Conservation (phyloP, 371 early-diverging fungal species). For the Rhizopus stolonifer region DNA sequence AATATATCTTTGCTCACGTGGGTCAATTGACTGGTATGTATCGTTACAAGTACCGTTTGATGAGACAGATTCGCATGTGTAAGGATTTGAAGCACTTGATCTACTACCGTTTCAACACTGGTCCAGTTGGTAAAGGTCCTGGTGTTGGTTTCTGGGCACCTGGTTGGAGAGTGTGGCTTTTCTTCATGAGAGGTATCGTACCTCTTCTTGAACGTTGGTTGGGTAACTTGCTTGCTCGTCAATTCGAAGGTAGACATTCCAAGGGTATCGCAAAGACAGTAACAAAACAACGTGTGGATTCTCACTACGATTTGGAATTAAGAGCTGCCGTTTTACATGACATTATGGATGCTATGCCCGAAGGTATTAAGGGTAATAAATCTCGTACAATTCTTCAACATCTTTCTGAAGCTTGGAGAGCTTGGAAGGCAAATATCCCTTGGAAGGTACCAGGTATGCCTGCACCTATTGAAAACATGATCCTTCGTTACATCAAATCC, state of each 20-base stretch:
- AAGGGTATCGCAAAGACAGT: slow-evolving; percentile 98
- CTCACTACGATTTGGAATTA: slow-evolving; percentile 96
- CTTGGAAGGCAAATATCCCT: slow-evolving; percentile 99
- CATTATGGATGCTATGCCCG: slow-evolving; percentile 97
- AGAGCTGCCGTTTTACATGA: slow-evolving; percentile 98
- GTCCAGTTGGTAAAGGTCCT: slow-evolving; percentile 97
- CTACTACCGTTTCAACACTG: slow-evolving; percentile 94
- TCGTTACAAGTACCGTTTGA: slow-evolving; percentile 98
- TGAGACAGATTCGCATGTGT: slow-evolving; percentile 97
- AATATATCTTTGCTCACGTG: slow-evolving; percentile 98
- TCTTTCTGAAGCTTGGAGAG: slow-evolving; percentile 97
- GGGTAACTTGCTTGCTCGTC: slow-evolving; percentile 96
- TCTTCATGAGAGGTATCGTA: slow-evolving; percentile 98
- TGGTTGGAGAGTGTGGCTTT: slow-evolving; percentile 99
- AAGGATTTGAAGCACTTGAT: slow-evolving; percentile 97
- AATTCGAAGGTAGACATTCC: slow-evolving; percentile 97
- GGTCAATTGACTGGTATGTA: slow-evolving; percentile 99
- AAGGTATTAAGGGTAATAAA: slow-evolving; percentile 95
- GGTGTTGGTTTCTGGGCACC: slow-evolving; percentile 99
- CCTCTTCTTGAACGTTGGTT: slow-evolving; percentile 98
- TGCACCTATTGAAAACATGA: slow-evolving; percentile 97
- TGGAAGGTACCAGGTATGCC: slow-evolving; percentile 99
- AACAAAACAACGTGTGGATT: slow-evolving; percentile 99
- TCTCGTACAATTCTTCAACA: slow-evolving; percentile 96
- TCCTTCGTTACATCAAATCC: slow-evolving; percentile 95